Evolutionary conservation across 1,139 yeast genomes (phyloP).

Genomic region (Candida tunisiensis): DNA sequence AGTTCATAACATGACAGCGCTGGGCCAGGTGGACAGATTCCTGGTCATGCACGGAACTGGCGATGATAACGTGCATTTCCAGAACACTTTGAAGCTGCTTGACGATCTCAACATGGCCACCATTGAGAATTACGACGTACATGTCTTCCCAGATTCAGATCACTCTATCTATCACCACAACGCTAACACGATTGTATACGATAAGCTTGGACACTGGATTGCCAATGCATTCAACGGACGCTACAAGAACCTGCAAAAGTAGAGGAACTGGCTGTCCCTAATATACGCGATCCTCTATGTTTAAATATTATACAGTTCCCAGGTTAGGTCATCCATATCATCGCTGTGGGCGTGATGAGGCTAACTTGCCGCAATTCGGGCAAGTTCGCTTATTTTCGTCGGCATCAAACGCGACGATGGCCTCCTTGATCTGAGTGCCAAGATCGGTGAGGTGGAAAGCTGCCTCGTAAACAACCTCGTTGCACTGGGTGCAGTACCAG

Average conservation of each 20-base stretch:
- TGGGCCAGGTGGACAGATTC: slow-evolving; percentile 45
- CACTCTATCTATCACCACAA: slow-evolving; percentile 71
- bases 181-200: slow-evolving; percentile 61
- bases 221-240: slow-evolving; percentile 47
- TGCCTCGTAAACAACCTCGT: slow-evolving; percentile 44
- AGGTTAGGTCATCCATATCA: no score
- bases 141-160: slow-evolving; percentile 86
- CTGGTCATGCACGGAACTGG: slow-evolving; percentile 90
- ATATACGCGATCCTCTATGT: not conserved
- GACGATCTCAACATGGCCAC: slow-evolving; percentile 47
- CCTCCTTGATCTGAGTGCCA: slow-evolving; percentile 82
- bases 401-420: slow-evolving; percentile 53
- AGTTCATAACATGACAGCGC: slow-evolving; percentile 28
- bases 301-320: no score
- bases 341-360: not conserved
- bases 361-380: slow-evolving; percentile 38
- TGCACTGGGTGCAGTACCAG: slow-evolving; percentile 75
- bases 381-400: slow-evolving; percentile 57
- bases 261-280: not conserved
- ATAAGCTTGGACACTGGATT: slow-evolving; percentile 59
- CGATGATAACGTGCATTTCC: slow-evolving; percentile 93
- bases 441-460: slow-evolving; percentile 65
- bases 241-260: slow-evolving; percentile 16
- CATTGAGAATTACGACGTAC: slow-evolving; percentile 77
- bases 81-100: slow-evolving; percentile 60